Base-by-base conservation (phyloP, 2,329 filamentous ascomycete species). In the Neofusicoccum umdonicola region DNA sequence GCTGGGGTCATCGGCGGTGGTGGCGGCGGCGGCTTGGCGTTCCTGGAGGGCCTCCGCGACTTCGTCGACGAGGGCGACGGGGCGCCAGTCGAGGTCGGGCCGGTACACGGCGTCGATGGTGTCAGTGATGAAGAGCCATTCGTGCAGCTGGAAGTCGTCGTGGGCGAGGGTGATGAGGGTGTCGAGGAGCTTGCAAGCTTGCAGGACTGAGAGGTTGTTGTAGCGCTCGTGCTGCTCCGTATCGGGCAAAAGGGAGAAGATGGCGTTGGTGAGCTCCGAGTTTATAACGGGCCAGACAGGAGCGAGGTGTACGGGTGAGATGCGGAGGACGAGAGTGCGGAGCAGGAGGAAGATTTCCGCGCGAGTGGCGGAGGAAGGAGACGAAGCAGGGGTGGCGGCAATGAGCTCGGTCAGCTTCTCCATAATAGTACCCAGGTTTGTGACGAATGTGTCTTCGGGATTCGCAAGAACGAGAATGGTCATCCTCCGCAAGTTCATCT, bases 91-190 rank as follows among this genome's bases (percentile, higher is more conserved):
- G 37, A 48, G 35, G 13, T 87, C 79, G 0, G 92, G 88, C 12
- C 91, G 88, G 77, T 99, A 96, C 39, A 99, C 91, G 1, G 95
- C 93, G 71, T 99, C 95, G 68, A 97, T 93, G 13, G 94, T 98
- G 77, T 99, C 95, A 1, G 93, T 96, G 63, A 99, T 89, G 76
- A 97, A 99, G 3, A 98, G 86, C 95, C 95, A 99, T 80, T 97
- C 92, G 72, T 96, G 90, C n/a, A 98, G 85, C 77, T 98, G 95
- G 78, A 98, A 99, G 75, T 99, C 95, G 70, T 99, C 95, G 0
- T 93, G 94, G 4, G 91, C 90, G 7, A 93, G 83, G 48, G 92
- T 89, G 13, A 98, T 85, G n/a, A 99, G 83, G 19, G 93, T 82
- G 72, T 99, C 95, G 3, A 99, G 84, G 3, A 99, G 84, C 74